Conservation (phyloP, 2,329 filamentous ascomycete genomes). For the Lithohypha guttulata region DNA sequence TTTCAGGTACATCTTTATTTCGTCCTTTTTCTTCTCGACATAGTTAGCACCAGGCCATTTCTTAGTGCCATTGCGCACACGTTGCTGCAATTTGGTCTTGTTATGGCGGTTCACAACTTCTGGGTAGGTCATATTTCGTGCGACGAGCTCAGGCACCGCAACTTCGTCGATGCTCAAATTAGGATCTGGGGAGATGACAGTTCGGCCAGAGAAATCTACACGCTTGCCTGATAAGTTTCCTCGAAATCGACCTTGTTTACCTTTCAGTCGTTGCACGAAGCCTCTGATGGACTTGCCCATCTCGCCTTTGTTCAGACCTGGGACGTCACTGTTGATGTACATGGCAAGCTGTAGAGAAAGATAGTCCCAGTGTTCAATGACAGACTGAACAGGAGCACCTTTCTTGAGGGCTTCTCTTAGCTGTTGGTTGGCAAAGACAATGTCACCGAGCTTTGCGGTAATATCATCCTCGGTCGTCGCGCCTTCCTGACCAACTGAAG, state of each 20-base stretch:
- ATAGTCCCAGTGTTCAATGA: slow-evolving; percentile 98
- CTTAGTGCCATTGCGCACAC: slow-evolving; percentile 63
- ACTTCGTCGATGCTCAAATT: slow-evolving; percentile 91
- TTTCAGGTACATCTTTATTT: slow-evolving; percentile 59
- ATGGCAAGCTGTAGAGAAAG: slow-evolving; percentile 90
- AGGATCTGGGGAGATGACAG: slow-evolving; percentile 94
- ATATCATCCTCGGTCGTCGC: slow-evolving; percentile 94
- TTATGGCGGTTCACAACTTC: slow-evolving; percentile 80
- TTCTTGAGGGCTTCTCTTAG: slow-evolving; percentile 73
- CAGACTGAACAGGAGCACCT: slow-evolving; percentile 72
- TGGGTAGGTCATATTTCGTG: slow-evolving; percentile 91
- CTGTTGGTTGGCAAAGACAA: slow-evolving; percentile 81
- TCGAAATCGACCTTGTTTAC: slow-evolving; percentile 93
- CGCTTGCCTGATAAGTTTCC: slow-evolving; percentile 96
- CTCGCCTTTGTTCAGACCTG: slow-evolving; percentile 78
- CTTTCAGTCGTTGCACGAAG: slow-evolving; percentile 90
- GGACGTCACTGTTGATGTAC: slow-evolving; percentile 95
- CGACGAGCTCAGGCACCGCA: slow-evolving; percentile 81
- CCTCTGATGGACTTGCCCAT: slow-evolving; percentile 83
- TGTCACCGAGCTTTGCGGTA: slow-evolving; percentile 93
- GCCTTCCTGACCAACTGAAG: slow-evolving; percentile 84
- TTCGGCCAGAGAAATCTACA: slow-evolving; percentile 95
- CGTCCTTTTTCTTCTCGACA: slow-evolving; percentile 59
- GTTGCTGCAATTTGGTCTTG: slow-evolving; percentile 64
- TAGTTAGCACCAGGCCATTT: slow-evolving; percentile 83